A percentile compares a stretch with the other conserved stretches of the same genome.
Conservation (phyloP, 2,329 filamentous ascomycete genomes). For the Polytolypa hystricis region DNA sequence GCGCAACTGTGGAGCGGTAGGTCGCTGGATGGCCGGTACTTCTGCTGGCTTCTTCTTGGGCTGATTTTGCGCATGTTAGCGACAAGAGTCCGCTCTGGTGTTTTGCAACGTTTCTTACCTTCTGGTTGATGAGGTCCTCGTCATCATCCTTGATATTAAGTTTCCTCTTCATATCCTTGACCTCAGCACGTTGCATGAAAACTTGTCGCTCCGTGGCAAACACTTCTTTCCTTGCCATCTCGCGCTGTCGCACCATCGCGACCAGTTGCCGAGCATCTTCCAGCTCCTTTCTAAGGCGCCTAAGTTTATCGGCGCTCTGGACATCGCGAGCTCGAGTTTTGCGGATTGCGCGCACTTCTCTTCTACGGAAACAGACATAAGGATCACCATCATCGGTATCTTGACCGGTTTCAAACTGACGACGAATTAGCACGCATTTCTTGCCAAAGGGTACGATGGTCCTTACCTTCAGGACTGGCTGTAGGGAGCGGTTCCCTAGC, state of each 20-base stretch:
- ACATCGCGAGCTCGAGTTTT: constrained; percentile 92
- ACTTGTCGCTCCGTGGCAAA: constrained; percentile 63
- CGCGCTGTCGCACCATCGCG: constrained; percentile 65
- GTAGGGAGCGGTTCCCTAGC: constrained; percentile 59
- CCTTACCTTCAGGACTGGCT: constrained; percentile 61
- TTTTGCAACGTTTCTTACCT: constrained; percentile 46
- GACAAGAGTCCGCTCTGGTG: constrained; percentile 24
- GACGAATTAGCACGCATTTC: constrained; percentile 7
- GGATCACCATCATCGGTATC: constrained; percentile 94
- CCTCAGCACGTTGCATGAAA: constrained; percentile 68
- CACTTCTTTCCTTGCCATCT: constrained; percentile 66
- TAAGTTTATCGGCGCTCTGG: constrained; percentile 88
- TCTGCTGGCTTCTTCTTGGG: constrained; percentile 61
- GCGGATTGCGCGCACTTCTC: constrained; percentile 84
- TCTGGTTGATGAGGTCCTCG: constrained; percentile 88
- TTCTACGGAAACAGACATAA: constrained; percentile 93
- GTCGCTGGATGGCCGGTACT: constrained; percentile 48
- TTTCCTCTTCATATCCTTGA: constrained; percentile 81
- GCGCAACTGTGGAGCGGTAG: constrained; percentile 55
- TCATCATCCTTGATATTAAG: constrained; percentile 86
- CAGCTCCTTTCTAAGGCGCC: constrained; percentile 78
- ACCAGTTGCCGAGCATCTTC: constrained; percentile 80
- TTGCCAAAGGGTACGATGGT: too few species aligned
- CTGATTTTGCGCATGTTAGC: constrained; percentile 41
- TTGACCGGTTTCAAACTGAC: constrained; percentile 75